phyloP scores from a whole-genome alignment of 2,329 filamentous ascomycete species.

The Fusarium beomiforme region DNA sequence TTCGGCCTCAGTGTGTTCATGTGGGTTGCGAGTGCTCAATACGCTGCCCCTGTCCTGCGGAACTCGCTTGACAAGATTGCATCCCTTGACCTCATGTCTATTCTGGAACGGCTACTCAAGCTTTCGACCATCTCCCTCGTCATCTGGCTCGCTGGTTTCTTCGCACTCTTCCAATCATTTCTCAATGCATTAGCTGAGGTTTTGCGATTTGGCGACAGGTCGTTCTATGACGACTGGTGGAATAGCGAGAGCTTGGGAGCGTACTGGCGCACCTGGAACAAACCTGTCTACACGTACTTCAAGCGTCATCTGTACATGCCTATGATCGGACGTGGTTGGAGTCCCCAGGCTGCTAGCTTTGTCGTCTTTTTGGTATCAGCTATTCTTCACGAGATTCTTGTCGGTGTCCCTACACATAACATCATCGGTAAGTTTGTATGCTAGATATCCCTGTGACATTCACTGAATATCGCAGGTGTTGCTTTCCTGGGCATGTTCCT shows the following conservation, averaged over 20 bases:
- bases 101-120: conserved; percentile 91
- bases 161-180: conserved; percentile 92
- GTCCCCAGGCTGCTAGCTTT: conserved; percentile 73
- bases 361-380: conserved; percentile 91
- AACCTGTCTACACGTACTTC: conserved; percentile 97
- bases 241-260: conserved; percentile 85
- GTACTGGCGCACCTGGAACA: conserved; percentile 98
- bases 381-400: conserved; percentile 88
- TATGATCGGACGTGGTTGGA: conserved; percentile 85
- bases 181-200: conserved; percentile 93
- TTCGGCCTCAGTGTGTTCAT: conserved; percentile 85
- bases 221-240: conserved; percentile 99
- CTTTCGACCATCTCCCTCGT: conserved; percentile 93
- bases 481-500: conserved; percentile 95
- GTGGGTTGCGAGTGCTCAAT: conserved; percentile 95
- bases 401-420: conserved; percentile 95
- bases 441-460: neutral
- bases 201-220: conserved; percentile 88
- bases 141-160: conserved; percentile 98
- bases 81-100: conserved; percentile 80
- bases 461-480: conserved; percentile 67
- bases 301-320: conserved; percentile 92
- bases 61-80: conserved; percentile 93
- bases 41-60: conserved; percentile 86
- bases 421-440: conserved; percentile 72